Evolutionary conservation across 73 alveolate species (phyloP).

Genomic region (Urostyla sp.): DNA sequence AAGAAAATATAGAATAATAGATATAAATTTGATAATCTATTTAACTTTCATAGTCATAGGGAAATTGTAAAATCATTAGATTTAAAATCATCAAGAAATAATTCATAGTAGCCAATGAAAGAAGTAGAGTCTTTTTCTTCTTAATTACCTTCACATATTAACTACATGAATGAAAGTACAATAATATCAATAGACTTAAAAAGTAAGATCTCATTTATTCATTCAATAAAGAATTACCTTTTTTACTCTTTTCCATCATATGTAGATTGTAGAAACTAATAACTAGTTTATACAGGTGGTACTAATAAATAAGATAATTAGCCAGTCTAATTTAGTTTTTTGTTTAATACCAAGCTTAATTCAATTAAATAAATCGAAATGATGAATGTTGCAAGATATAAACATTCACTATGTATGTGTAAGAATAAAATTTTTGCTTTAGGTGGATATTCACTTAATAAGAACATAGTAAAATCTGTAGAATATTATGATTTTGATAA

Average conservation of each 20-base stretch:
- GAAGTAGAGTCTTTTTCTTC: constrained; percentile 11
- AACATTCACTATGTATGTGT: constrained; percentile 4
- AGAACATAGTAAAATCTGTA: constrained; percentile 2
- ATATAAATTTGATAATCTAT: background rate
- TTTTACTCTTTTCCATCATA: constrained; percentile 25
- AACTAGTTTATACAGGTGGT: constrained; percentile 25
- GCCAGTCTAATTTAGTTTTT: background rate
- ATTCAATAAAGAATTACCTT: constrained; percentile 4
- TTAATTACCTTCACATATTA: background rate
- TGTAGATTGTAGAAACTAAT: constrained; percentile 12
- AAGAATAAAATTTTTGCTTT: constrained; percentile 2
- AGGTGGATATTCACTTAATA: constrained; percentile 21
- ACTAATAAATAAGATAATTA: background rate
- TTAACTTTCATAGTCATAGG: background rate
- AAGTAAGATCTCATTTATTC: background rate
- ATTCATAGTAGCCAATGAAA: background rate
- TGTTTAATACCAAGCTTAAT: constrained; percentile 9
- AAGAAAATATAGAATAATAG: background rate
- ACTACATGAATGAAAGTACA: constrained; percentile 11
- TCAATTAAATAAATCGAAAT: background rate
- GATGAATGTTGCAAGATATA: constrained; percentile 19
- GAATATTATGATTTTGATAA: constrained; percentile 26
- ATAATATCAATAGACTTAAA: constrained; percentile 10
- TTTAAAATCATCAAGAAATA: background rate
- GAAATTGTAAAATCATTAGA: constrained; percentile 6